Evolutionary conservation across 345 rosid genomes (phyloP).

Genomic region (Euphorbia peplus): DNA sequence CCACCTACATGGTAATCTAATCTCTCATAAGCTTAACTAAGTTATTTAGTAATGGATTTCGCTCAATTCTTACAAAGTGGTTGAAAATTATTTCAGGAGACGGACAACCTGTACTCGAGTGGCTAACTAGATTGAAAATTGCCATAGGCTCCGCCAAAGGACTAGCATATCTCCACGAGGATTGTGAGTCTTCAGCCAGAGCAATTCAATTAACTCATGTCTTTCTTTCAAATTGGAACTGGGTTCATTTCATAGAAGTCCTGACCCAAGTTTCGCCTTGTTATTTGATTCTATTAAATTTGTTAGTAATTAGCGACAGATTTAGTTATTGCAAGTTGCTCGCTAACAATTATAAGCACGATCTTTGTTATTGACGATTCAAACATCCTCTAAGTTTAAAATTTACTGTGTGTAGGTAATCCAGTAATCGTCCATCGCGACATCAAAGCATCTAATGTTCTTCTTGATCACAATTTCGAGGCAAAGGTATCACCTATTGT

Average conservation of each 20-base stretch:
- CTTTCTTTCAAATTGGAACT: no score
- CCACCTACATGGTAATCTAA: conserved; percentile 17
- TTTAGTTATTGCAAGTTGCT: no score
- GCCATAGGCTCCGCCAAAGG: conserved; percentile 26
- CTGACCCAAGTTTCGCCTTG: no score
- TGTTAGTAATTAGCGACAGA: no score
- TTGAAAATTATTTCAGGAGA: conserved; percentile 8
- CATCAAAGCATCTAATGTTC: conserved; percentile 27
- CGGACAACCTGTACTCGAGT: conserved; percentile 15
- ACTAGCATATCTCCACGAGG: conserved; percentile 29
- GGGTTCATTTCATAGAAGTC: no score
- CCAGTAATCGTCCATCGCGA: conserved; percentile 25
- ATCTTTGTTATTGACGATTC: background rate
- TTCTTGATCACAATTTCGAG: conserved; percentile 23
- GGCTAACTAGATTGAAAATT: conserved; percentile 22
- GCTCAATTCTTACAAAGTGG: background rate
- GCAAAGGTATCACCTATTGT: conserved; percentile 11
- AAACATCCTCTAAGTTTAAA: background rate
- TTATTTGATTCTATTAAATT: no score
- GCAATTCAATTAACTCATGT: no score
- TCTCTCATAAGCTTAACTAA: background rate
- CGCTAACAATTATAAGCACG: no score
- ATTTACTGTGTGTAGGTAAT: conserved; percentile 13
- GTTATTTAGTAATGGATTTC: no score
- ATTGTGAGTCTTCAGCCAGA: conserved; percentile 20